Conservation (phyloP, 1,139 yeast genomes). For the Pichia sp. region DNA sequence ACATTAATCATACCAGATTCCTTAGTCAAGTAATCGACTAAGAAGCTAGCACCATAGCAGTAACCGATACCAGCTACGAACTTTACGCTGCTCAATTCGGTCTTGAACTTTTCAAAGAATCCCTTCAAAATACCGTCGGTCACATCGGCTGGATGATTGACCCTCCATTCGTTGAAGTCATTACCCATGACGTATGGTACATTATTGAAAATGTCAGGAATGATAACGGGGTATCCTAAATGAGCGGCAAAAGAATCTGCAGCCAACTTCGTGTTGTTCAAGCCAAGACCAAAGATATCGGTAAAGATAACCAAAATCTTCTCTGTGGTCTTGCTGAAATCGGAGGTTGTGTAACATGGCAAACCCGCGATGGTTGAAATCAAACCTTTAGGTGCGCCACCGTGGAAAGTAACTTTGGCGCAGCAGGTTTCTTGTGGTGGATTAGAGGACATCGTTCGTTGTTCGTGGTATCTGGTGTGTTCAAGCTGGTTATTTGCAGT, state of each 20-base stretch:
- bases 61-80: conserved; percentile 63
- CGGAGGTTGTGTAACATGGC: conserved; percentile 52
- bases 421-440: conserved; percentile 43
- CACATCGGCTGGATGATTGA: conserved; percentile 42
- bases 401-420: conserved; percentile 33
- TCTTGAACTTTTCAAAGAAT: conserved; percentile 35
- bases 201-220: conserved; percentile 66
- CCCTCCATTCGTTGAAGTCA: conserved; percentile 42
- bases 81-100: conserved; percentile 37
- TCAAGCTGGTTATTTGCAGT: too few species aligned
- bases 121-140: conserved; percentile 37
- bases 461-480: too few species aligned
- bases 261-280: conserved; percentile 47
- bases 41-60: conserved; percentile 79
- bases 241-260: conserved; percentile 63
- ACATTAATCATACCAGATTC: conserved; percentile 41
- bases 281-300: conserved; percentile 60
- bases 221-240: conserved; percentile 56
- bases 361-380: conserved; percentile 37
- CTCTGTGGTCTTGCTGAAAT: conserved; percentile 27
- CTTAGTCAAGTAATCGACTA: conserved; percentile 43
- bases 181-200: conserved; percentile 38
- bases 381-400: conserved; percentile 43
- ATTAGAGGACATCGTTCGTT: conserved; percentile 12
- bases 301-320: conserved; percentile 53